phyloP scores from a whole-genome alignment of 2,329 filamentous ascomycete genomes.

The Alternaria arbusti region DNA sequence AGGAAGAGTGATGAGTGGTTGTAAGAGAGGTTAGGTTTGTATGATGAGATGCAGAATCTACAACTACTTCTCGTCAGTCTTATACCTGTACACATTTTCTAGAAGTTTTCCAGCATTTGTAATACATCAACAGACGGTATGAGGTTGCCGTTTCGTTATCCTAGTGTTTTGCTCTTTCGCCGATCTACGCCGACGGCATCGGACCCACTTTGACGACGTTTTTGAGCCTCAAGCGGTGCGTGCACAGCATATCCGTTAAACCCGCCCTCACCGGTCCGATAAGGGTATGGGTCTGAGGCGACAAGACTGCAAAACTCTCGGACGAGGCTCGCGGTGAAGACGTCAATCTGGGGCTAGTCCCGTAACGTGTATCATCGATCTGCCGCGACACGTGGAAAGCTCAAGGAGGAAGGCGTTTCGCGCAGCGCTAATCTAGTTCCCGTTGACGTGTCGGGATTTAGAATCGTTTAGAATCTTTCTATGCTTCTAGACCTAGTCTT shows the following conservation, averaged over 20 bases:
- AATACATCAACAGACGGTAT: slow-evolving; percentile 20
- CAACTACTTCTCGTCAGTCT: background rate
- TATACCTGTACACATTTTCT: slow-evolving; percentile 2
- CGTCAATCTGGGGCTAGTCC: slow-evolving; percentile 1
- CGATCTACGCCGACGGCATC: slow-evolving; percentile 26
- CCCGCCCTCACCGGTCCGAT: slow-evolving; percentile 3
- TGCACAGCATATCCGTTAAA: slow-evolving; percentile 7
- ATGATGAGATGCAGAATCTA: background rate
- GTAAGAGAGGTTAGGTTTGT: background rate
- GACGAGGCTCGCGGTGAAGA: slow-evolving; percentile 11
- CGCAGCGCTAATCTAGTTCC: slow-evolving; percentile 1
- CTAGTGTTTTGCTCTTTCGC: slow-evolving; percentile 31
- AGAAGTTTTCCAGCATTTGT: slow-evolving; percentile 25
- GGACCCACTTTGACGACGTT: slow-evolving; percentile 22
- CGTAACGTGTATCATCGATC: slow-evolving; percentile 1
- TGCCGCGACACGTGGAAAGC: slow-evolving; percentile 3
- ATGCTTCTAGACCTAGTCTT: background rate
- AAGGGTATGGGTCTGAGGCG: slow-evolving; percentile 1
- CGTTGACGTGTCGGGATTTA: slow-evolving; percentile 8
- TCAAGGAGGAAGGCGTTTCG: background rate
- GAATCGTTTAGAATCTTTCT: slow-evolving; percentile 1
- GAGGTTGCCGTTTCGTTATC: slow-evolving; percentile 7
- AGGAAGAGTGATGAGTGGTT: background rate
- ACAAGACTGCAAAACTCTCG: slow-evolving; percentile 12
- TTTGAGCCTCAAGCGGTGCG: slow-evolving; percentile 12